Evolutionary conservation across 23 red algal genomes (phyloP).

Genomic region (Gracilaria vermiculophylla): DNA sequence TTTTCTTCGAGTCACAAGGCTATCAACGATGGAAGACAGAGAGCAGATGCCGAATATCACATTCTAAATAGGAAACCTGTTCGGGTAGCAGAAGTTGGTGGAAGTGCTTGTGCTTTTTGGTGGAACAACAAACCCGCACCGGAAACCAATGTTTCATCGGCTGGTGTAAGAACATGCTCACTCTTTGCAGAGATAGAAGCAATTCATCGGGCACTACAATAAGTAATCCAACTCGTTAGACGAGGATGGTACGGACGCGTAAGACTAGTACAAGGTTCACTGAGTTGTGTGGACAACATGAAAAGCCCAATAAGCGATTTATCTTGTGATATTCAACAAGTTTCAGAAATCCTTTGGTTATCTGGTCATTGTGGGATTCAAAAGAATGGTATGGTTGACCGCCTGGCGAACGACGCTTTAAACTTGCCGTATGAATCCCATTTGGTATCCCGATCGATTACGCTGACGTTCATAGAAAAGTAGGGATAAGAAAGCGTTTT

Average conservation of each 20-base stretch:
- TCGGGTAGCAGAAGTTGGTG: neutral
- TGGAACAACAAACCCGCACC: neutral
- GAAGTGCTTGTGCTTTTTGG: neutral
- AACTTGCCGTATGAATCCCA: neutral
- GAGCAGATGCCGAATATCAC: neutral
- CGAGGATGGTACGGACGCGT: neutral
- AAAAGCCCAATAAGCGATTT: neutral
- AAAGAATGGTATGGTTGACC: neutral
- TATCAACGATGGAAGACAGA: neutral
- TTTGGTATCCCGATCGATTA: neutral
- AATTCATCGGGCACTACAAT: neutral
- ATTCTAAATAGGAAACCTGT: neutral
- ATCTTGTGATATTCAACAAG: neutral
- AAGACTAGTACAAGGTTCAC: neutral
- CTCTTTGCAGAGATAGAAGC: neutral
- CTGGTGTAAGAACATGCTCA: neutral
- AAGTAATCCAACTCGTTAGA: neutral
- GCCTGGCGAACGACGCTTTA: neutral
- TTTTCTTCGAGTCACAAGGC: too few relatives aligned
- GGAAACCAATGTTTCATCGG: neutral
- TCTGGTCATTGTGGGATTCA: neutral
- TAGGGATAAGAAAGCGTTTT: neutral
- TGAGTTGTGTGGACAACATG: neutral
- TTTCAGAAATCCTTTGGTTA: neutral
- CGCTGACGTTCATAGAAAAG: neutral